Evolutionary conservation across 2,329 filamentous ascomycete species (phyloP).

Genomic region (Stachybotrys echinatus): DNA sequence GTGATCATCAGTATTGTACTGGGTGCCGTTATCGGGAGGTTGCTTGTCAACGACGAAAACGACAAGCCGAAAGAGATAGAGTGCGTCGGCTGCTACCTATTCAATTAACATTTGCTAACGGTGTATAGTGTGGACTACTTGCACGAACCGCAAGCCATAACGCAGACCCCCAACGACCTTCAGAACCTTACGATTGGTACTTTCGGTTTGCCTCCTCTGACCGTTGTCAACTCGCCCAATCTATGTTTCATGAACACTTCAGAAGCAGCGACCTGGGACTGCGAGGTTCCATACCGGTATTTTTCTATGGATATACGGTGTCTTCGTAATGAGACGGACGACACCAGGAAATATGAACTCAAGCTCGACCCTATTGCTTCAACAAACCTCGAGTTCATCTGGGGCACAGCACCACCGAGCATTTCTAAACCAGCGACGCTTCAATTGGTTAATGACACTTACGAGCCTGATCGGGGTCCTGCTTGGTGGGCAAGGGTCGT

Average conservation of each 20-base stretch:
- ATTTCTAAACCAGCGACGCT: slow-evolving; percentile 33
- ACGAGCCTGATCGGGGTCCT: slow-evolving; percentile 41
- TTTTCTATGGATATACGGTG: slow-evolving; percentile 36
- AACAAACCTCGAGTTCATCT: slow-evolving; percentile 37
- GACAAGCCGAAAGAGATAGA: not conserved
- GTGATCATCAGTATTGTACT: slow-evolving; percentile 50
- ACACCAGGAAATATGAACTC: slow-evolving; percentile 33
- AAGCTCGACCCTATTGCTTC: slow-evolving; percentile 30
- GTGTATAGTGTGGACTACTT: no score
- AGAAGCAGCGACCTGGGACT: slow-evolving; percentile 59
- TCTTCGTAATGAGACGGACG: slow-evolving; percentile 15
- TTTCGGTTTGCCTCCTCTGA: slow-evolving; percentile 50
- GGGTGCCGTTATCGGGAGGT: slow-evolving; percentile 40
- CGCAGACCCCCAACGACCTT: slow-evolving; percentile 42
- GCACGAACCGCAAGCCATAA: slow-evolving; percentile 32
- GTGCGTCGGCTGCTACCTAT: not conserved
- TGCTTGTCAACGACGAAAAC: not conserved
- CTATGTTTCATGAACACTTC: slow-evolving; percentile 52
- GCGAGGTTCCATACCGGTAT: slow-evolving; percentile 43
- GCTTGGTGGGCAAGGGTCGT: slow-evolving; percentile 48
- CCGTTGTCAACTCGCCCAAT: slow-evolving; percentile 41
- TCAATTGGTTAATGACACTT: slow-evolving; percentile 46
- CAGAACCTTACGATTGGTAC: slow-evolving; percentile 48
- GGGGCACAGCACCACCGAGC: slow-evolving; percentile 48
- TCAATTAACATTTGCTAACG: no score